A percentile compares a stretch with the other conserved stretches of the same genome.
Evolutionary conservation across 306 rosid genomes (phyloP).

Genomic region (Purshia tridentata): DNA sequence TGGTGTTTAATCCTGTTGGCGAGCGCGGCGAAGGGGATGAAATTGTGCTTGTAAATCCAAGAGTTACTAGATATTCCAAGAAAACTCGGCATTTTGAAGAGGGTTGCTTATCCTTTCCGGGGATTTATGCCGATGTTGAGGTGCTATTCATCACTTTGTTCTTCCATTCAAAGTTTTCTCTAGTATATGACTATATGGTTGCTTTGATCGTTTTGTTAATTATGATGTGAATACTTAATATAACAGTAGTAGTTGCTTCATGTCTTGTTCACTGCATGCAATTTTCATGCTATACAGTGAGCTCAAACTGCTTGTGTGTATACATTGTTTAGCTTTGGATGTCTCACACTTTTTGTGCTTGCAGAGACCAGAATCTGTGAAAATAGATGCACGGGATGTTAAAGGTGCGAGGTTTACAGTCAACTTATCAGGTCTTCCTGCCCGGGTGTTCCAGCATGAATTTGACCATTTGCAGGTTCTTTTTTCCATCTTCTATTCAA

Average conservation of each 20-base stretch:
- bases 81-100: conserved; percentile 58
- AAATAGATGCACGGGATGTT: conserved; percentile 71
- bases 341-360: conserved; percentile 21
- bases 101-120: conserved; percentile 89
- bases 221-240: not conserved
- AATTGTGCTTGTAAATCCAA: conserved; percentile 90
- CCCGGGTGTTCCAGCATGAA: conserved; percentile 93
- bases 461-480: conserved; percentile 86
- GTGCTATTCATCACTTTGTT: conserved; percentile 24
- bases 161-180: not conserved
- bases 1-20: conserved; percentile 89
- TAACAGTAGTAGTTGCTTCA: not conserved
- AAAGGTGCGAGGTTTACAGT: conserved; percentile 64
- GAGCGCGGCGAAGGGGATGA: conserved; percentile 91
- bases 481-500: conserved; percentile 20
- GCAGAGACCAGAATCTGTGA: conserved; percentile 88
- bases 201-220: too few relatives aligned
- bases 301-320: not conserved
- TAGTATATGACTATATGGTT: too few relatives aligned
- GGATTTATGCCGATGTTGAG: conserved; percentile 67
- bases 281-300: not conserved
- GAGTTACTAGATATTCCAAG: conserved; percentile 69
- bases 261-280: not conserved
- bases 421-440: conserved; percentile 75
- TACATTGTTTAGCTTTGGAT: conserved; percentile 9